Base-by-base conservation (phyloP, 352 stramenopile species). In the Thalassiosira delicatula region DNA sequence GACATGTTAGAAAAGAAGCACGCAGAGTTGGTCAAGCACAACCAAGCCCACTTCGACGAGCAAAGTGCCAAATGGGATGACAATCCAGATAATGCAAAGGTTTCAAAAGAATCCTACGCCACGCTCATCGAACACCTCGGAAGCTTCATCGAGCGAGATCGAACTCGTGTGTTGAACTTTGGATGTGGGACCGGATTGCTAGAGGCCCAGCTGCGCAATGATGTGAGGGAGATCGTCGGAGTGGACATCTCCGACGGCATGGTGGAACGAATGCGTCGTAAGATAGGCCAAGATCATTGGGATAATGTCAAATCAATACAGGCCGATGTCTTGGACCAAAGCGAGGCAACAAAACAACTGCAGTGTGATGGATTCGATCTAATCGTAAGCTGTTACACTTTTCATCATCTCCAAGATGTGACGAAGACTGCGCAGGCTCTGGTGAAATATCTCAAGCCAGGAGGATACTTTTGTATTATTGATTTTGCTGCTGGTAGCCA, bases 11-110 rank as follows among this genome's bases (percentile, higher is more conserved):
- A n/a, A n/a, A n/a, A n/a, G n/a, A n/a, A n/a, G n/a, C 61, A 70
- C 35, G 12, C 61, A 21, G 37, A 14, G 21, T 21, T 70, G 37
- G 12, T 70, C 11, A 53, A 70, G 32, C 25, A 33, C 32, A 70
- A 70, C 14, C 61, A 57, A 70, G 61, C 51, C 30, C 61, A 70
- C 32, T 70, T 70, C 61, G 61, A 70, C 32, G 61, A 70, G 33
- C 19, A 70, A 21, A n/a, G n/a, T n/a, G 61, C 61, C 32, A 57
- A 33, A 21, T 32, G 37, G n/a, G n/a, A n/a, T n/a, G 61, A 70
- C 19, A 37, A 70, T 33, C 61, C 61, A 57, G 61, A 70, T 56
- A 56, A 70, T 37, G 61, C 32, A 32, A 53, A 29, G 23, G 33
- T 70, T 4, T 70, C 61, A 33, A 32, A 29, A 1, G 35, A 56